Base-by-base conservation (phyloP, 1,139 yeast species). In the Lodderomyces elongisporus region DNA sequence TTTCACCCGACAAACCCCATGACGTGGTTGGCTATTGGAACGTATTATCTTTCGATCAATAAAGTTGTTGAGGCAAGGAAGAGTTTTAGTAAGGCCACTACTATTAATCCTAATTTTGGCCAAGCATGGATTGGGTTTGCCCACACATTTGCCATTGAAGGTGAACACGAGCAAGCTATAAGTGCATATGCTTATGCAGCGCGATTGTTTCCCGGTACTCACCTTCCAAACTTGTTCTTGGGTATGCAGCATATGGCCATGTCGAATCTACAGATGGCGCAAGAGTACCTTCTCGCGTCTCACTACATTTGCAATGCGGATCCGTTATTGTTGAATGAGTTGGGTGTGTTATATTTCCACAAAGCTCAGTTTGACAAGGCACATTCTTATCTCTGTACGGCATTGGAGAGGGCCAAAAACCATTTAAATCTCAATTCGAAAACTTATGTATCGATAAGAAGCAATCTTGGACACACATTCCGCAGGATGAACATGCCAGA, bases 81-180 rank as follows among this genome's bases (percentile, higher is more conserved):
- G 43, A 87, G 76, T 53, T 93, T 89, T 56, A 80, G 93, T 36
- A 89, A 87, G 54, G 91, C 97, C 0, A 87, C 97, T 0, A 70
- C 88, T 46, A 60, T 89, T 44, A 83, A 87, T 46, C 95, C 98
- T 1, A 85, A 82, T 45, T 88, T 85, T 61, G 95, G 95, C 0
- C 93, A 85, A 36, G 96, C 97, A 1, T 93, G 98, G 98, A 79
- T 93, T 31, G 98, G 97, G 1, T 93, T 93, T 64, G 97, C 97
- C 1, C 97, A 91, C 52, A 89, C 98, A 0, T 93, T 88, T 70
- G 96, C 96, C 0, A 83, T 85, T 2, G 98, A 93, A 55, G 95
- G 96, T 7, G 99, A 93, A 58, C 97, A 93, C 51, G 99, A 93
- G 54, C 98, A 93, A 56, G 98, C 98, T 1, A 83, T 91, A 14